Base-by-base conservation (phyloP, 1,284 basidiomycete genomes). In the Boletellus deceptivus region DNA sequence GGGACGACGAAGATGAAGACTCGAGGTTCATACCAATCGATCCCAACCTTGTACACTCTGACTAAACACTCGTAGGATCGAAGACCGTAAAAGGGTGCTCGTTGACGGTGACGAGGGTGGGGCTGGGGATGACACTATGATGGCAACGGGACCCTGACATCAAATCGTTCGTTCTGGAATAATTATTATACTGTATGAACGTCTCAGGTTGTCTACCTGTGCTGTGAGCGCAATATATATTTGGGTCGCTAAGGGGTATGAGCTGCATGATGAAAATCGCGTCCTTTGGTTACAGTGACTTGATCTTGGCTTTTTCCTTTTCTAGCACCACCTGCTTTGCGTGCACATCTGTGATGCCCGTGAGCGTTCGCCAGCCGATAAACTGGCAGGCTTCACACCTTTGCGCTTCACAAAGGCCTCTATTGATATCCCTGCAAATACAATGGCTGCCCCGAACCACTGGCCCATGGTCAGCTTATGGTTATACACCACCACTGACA, bases 361-460 rank as follows among this genome's bases (percentile, higher is more conserved):
- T 53, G 18, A 54, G 50, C 39, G 6, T 29, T 25, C 25, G 35
- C 42, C 34, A 6, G 35, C 18, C 31, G 18, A 47, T 35, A n/a
- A 36, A 18, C 9, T 24, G 29, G 27, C 24, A 7, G 36, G 17
- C 25, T 63, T 72, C 27, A 7, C 55, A 89, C 89, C 89, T 80
- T 80, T 83, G 47, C 89, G 82, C 69, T 96, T 96, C 18, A 93
- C 85, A 61, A 83, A 84, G 1, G 95, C 95, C 68, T 98, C 96
- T 14, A 98, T 81, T 1, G 91, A 93, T 56, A 99, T 96, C 1
- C 93, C 95, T 4, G 83, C 82, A 70, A 99, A 98, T 4, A 99
- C 97, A 27, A 95, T 84, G 1, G 72, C 86, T 0, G 95, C 86
- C 16, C 96, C 97, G 3, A 82, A 60, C 97, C 97, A 99, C 71